These are phyloP conservation scores for Eucalyptus erythrocorys DNA, from an alignment of 345 rosid species.

Conservation along the genomic window DNA sequence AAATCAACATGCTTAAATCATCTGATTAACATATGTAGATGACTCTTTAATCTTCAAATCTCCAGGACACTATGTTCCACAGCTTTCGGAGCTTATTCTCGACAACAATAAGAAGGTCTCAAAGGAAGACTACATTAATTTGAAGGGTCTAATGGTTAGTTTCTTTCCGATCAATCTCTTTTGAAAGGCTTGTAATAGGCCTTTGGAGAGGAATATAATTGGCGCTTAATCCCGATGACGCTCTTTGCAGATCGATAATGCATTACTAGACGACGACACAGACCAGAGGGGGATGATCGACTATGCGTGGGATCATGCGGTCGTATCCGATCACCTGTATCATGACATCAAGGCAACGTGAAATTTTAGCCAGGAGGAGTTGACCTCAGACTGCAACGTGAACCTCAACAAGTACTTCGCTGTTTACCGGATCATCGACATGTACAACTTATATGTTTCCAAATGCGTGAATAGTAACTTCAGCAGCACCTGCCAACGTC, in stretches of 20 bases:
- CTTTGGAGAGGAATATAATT: neutral
- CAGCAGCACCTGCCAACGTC: slow-evolving; percentile 16
- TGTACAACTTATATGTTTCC: slow-evolving; percentile 70
- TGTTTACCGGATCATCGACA: slow-evolving; percentile 45
- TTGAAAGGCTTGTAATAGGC: neutral
- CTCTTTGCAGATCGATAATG: slow-evolving; percentile 51
- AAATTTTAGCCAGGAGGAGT: slow-evolving; percentile 22
- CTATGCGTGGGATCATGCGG: slow-evolving; percentile 81
- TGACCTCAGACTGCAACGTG: slow-evolving; percentile 8
- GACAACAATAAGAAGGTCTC: slow-evolving; percentile 30
- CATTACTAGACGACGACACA: slow-evolving; percentile 64
- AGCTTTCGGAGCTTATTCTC: slow-evolving; percentile 54
- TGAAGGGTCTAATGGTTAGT: slow-evolving; percentile 63
- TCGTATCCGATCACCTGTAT: slow-evolving; percentile 60
- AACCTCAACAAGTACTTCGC: slow-evolving; percentile 34
- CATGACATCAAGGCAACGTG: slow-evolving; percentile 25
- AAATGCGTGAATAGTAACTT: slow-evolving; percentile 10
- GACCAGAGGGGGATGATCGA: slow-evolving; percentile 75
- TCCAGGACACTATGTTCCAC: slow-evolving; percentile 80
- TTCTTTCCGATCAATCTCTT: neutral
- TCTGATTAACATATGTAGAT: neutral
- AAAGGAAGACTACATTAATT: slow-evolving; percentile 36
- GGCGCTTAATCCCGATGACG: neutral
- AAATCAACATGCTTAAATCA: neutral
- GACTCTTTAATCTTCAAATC: neutral